Conservation (phyloP, 2,329 filamentous ascomycete genomes). For the Fusarium sp. region DNA sequence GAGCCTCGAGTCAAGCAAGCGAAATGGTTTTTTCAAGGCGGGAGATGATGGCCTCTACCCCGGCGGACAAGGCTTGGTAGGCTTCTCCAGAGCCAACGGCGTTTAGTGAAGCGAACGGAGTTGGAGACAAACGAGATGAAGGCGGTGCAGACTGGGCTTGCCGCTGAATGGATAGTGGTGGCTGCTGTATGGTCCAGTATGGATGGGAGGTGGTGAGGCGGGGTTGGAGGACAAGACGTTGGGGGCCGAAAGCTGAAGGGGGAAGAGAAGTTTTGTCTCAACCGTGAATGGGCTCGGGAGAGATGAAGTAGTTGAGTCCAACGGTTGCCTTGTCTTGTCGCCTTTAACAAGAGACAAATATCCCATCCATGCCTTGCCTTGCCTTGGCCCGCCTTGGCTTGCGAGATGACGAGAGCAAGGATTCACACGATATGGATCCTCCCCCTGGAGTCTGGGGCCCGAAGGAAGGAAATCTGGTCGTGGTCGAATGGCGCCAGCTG, state of each 20-base stretch:
- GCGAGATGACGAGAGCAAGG: slow-evolving; percentile 9
- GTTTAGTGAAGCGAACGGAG: slow-evolving; percentile 29
- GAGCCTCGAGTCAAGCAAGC: neutral
- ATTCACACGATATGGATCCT: neutral
- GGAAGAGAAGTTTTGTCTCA: too few species aligned
- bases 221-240: slow-evolving; percentile 14
- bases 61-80: neutral
- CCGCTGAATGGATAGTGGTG: neutral
- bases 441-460: neutral
- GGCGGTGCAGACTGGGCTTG: slow-evolving; percentile 21
- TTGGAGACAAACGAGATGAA: slow-evolving; percentile 32
- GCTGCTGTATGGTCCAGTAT: neutral
- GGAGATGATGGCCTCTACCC: neutral
- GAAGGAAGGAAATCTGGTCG: neutral
- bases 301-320: neutral
- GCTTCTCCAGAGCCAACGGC: slow-evolving; percentile 17
- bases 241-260: slow-evolving; percentile 22
- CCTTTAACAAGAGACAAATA: neutral
- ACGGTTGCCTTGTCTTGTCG: neutral
- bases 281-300: neutral
- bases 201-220: slow-evolving; percentile 18
- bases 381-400: neutral
- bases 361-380: neutral
- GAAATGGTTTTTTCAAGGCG: neutral
- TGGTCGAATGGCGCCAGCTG: neutral